These are phyloP conservation scores for Wickerhamomyces pijperi DNA, from an alignment of 805 yeast genomes.

Conservation along the genomic window DNA sequence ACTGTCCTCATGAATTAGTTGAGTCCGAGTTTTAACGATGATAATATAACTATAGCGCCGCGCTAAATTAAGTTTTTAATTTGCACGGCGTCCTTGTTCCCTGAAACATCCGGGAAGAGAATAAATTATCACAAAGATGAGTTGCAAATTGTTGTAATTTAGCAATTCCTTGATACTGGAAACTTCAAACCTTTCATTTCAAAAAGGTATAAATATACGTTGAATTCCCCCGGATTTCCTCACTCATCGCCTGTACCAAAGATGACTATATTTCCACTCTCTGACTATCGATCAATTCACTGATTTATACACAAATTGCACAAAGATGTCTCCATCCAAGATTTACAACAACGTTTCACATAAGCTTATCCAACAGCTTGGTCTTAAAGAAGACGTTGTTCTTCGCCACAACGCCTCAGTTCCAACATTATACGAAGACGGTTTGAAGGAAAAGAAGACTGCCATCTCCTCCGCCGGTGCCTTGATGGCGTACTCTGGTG, in stretches of 20 bases:
- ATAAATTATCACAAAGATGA: background rate
- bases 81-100: background rate
- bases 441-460: slow-evolving; percentile 79
- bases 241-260: no score
- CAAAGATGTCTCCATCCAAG: slow-evolving; percentile 18
- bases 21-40: no score
- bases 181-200: background rate
- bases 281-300: background rate
- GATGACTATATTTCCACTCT: background rate
- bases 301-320: background rate
- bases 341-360: slow-evolving; percentile 11
- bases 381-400: slow-evolving; percentile 47
- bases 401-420: slow-evolving; percentile 89
- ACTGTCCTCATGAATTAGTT: no score
- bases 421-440: slow-evolving; percentile 91
- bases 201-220: background rate
- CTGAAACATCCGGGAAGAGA: background rate
- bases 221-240: background rate
- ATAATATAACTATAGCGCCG: no score
- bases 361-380: slow-evolving; percentile 22
- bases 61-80: no score
- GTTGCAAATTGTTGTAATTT: no score
- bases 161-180: no score
- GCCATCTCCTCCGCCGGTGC: slow-evolving; percentile 92
- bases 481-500: slow-evolving; percentile 88